Evolutionary conservation across 2,329 filamentous ascomycete species (phyloP).

Genomic region (Exophiala alcalophila): DNA sequence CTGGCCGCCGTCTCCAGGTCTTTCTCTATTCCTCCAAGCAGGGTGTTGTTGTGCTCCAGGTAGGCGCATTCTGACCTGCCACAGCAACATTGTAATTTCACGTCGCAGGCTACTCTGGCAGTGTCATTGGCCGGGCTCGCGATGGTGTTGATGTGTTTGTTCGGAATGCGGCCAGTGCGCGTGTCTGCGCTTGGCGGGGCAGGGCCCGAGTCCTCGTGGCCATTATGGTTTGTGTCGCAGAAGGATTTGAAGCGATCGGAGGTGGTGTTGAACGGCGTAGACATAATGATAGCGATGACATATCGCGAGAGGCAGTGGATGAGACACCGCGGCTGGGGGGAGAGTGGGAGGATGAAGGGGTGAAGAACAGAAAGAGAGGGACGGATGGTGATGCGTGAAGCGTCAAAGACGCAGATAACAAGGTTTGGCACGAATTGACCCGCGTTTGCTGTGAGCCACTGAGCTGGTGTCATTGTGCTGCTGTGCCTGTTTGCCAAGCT

Average conservation of each 20-base stretch:
- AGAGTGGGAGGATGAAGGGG: neutral
- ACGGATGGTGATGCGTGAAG: constrained; percentile 3
- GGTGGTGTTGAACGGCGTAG: constrained; percentile 21
- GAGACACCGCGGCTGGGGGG: neutral
- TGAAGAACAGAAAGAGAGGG: neutral
- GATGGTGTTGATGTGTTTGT: constrained; percentile 25
- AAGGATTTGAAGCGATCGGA: constrained; percentile 26
- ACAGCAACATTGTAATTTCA: constrained; percentile 68
- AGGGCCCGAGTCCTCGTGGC: constrained; percentile 23
- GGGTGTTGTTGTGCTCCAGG: constrained; percentile 73
- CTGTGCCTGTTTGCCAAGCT: too few species aligned
- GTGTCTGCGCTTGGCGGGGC: constrained; percentile 19
- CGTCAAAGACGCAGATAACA: constrained; percentile 6
- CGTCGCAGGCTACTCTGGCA: constrained; percentile 5
- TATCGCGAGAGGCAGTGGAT: constrained; percentile 27
- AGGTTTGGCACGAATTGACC: too few species aligned
- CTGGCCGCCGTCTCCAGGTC: constrained; percentile 83
- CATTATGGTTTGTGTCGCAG: constrained; percentile 25
- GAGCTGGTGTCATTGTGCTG: too few species aligned
- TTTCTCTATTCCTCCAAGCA: constrained; percentile 78
- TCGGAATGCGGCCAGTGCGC: constrained; percentile 27
- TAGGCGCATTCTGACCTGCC: constrained; percentile 75
- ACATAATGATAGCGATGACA: constrained; percentile 20
- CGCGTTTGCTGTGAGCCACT: too few species aligned
- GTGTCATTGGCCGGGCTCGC: constrained; percentile 21